A percentile compares a stretch with the other conserved stretches of the same genome.
Evolutionary conservation across 371 early-diverging fungal species (phyloP).

Genomic region (Mucor irregularis): DNA sequence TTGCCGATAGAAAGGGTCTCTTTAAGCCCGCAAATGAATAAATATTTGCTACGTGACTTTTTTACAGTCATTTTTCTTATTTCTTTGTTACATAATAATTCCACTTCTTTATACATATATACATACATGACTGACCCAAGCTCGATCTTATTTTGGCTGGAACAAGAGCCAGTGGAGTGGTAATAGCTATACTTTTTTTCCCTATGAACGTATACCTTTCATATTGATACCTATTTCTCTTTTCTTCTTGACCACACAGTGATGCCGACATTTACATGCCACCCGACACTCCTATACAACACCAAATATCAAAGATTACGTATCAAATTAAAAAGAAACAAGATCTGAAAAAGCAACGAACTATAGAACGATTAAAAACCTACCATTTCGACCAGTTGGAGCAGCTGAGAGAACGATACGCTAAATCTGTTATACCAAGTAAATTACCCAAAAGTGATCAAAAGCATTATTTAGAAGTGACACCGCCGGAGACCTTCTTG

Average conservation of each 20-base stretch:
- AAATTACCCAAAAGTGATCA: neutral
- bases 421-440: neutral
- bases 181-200: too few relatives aligned
- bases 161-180: constrained; percentile 15
- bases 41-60: neutral
- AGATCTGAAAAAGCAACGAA: neutral
- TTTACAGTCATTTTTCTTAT: neutral
- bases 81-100: neutral
- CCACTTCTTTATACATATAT: neutral
- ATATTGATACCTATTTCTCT: too few relatives aligned
- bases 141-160: constrained; percentile 17
- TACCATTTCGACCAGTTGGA: constrained; percentile 1
- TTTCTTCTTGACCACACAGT: too few relatives aligned
- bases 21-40: constrained; percentile 23
- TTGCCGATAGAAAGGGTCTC: constrained; percentile 41
- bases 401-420: neutral
- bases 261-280: constrained; percentile 7
- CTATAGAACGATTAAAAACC: neutral
- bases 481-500: neutral
- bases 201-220: neutral
- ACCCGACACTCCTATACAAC: constrained; percentile 16
- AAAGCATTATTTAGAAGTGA: neutral
- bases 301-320: neutral
- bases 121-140: neutral
- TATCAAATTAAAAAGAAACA: constrained; percentile 1